Conservation (phyloP, 371 early-diverging fungal genomes). For the Haplosporangium sp. region DNA sequence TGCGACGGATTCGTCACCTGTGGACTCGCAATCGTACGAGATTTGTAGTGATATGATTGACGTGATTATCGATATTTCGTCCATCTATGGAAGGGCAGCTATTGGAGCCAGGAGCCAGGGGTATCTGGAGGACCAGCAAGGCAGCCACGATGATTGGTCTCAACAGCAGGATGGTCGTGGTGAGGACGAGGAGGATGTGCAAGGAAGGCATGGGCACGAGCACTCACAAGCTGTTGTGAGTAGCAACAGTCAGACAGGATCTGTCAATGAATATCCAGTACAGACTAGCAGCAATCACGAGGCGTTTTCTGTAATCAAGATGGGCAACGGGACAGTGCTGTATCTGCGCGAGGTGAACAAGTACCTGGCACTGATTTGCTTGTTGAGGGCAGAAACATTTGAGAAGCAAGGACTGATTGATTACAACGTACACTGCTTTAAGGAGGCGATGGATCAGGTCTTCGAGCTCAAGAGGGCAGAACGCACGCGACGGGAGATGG, state of each 20-base stretch:
- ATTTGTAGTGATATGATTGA: slow-evolving; percentile 96
- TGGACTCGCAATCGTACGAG: slow-evolving; percentile 92
- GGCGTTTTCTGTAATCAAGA: slow-evolving; percentile 72
- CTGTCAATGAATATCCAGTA: slow-evolving; percentile 22
- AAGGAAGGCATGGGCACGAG: slow-evolving; percentile 3
- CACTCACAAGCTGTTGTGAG: slow-evolving; percentile 28
- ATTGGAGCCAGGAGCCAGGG: slow-evolving; percentile 51
- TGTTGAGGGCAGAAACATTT: slow-evolving; percentile 87
- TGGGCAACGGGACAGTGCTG: slow-evolving; percentile 86
- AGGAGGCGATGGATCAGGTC: slow-evolving; percentile 77
- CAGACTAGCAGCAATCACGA: slow-evolving; percentile 54
- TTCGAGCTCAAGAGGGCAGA: slow-evolving; percentile 67
- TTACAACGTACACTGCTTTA: slow-evolving; percentile 88
- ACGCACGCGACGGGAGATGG: slow-evolving; percentile 47
- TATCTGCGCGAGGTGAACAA: slow-evolving; percentile 84
- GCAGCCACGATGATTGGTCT: slow-evolving; percentile 38
- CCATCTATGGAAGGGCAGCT: slow-evolving; percentile 77
- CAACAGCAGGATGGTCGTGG: slow-evolving; percentile 30
- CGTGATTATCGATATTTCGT: slow-evolving; percentile 87
- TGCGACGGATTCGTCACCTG: slow-evolving; percentile 95
- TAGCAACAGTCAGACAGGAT: slow-evolving; percentile 35
- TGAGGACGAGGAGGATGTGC: slow-evolving; percentile 34
- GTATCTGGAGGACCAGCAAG: slow-evolving; percentile 40
- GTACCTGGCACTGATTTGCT: slow-evolving; percentile 82
- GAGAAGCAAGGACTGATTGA: slow-evolving; percentile 91